Percentiles rank a stretch among this genome's conserved stretches.
phyloP scores from a whole-genome alignment of 1,284 basidiomycete species.

The Apiotrichum siamense region DNA sequence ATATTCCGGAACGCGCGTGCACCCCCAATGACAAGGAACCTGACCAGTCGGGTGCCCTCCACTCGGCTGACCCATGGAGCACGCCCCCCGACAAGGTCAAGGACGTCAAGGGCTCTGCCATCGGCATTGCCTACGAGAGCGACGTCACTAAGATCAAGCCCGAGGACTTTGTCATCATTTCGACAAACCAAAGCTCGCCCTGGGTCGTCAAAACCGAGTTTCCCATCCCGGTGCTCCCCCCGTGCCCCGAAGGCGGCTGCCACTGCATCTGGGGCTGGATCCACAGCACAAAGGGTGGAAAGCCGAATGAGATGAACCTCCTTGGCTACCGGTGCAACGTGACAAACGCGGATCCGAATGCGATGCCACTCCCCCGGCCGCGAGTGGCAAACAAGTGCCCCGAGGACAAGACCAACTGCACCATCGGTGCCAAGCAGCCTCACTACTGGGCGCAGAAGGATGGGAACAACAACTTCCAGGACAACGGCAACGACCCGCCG shows the following conservation, averaged over 20 bases:
- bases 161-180: constrained; percentile 65
- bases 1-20: not conserved
- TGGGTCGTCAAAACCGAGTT: constrained; percentile 61
- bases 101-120: constrained; percentile 6
- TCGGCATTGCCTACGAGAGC: constrained; percentile 58
- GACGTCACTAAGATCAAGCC: constrained; percentile 56
- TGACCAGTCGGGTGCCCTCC: not conserved
- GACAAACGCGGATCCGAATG: constrained; percentile 44
- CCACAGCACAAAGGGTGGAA: constrained; percentile 18
- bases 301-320: constrained; percentile 53
- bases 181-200: constrained; percentile 64
- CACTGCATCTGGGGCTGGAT: constrained; percentile 70
- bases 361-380: constrained; percentile 52
- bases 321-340: constrained; percentile 66
- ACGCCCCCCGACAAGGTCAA: not conserved
- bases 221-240: constrained; percentile 60
- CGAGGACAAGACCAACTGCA: constrained; percentile 26
- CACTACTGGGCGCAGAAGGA: constrained; percentile 5
- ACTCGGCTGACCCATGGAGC: not conserved
- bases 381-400: constrained; percentile 34
- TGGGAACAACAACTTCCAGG: constrained; percentile 29
- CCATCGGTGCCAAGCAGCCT: constrained; percentile 27
- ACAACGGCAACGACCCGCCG: constrained; percentile 47
- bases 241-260: constrained; percentile 61
- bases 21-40: not conserved